Evolutionary conservation across 2,329 filamentous ascomycete genomes (phyloP).

Genomic region (Fusarium sp.): DNA sequence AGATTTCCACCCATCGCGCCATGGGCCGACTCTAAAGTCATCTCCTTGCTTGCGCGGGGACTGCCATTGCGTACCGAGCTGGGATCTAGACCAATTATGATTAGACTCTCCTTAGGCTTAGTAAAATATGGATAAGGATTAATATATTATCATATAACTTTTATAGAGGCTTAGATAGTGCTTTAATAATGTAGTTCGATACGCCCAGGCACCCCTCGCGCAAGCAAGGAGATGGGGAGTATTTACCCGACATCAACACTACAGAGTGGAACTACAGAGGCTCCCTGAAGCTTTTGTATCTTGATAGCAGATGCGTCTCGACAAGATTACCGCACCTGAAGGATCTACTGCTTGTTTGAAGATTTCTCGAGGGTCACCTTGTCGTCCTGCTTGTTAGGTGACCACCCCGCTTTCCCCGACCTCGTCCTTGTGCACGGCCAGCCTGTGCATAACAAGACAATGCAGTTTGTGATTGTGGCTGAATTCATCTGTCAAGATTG

Average conservation of each 20-base stretch:
- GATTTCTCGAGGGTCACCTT: too few species aligned
- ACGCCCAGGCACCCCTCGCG: too few species aligned
- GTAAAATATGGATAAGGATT: too few species aligned
- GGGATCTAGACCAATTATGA: too few species aligned
- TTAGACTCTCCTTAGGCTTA: too few species aligned
- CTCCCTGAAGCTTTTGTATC: background rate
- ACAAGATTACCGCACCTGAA: background rate
- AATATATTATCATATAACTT: too few species aligned
- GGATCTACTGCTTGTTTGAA: background rate
- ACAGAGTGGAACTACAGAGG: background rate
- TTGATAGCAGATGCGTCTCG: background rate
- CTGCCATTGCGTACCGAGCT: too few species aligned
- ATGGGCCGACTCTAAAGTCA: too few species aligned
- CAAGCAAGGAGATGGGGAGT: background rate
- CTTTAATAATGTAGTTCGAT: too few species aligned
- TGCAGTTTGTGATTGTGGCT: background rate
- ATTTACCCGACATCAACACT: background rate
- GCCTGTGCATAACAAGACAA: background rate
- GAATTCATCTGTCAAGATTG: conserved; percentile 1
- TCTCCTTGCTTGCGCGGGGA: too few species aligned
- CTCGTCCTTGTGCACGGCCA: background rate
- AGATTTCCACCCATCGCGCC: background rate
- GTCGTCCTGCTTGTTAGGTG: too few species aligned
- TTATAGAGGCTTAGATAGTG: too few species aligned
- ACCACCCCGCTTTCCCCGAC: background rate